Evolutionary conservation across 116 monocot species (phyloP).

Genomic region (Phalaenopsis hybrid): DNA sequence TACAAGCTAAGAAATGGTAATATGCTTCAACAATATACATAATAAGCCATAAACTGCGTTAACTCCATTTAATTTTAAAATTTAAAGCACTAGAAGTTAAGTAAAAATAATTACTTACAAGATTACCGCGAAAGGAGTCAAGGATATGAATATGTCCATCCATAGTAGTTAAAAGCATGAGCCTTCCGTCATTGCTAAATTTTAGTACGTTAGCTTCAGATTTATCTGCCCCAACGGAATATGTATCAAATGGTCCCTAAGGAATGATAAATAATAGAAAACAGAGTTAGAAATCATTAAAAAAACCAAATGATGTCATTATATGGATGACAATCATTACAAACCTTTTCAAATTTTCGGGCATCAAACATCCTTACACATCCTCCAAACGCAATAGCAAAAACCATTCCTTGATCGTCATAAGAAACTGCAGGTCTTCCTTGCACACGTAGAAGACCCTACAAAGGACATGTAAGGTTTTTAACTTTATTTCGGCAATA

Average conservation of each 20-base stretch:
- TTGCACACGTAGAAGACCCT: constrained; percentile 91
- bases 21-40: not conserved
- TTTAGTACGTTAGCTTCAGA: constrained; percentile 91
- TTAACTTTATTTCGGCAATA: not conserved
- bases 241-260: constrained; percentile 91
- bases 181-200: constrained; percentile 86
- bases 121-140: constrained; percentile 80
- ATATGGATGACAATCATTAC: not conserved
- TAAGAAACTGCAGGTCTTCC: constrained; percentile 94
- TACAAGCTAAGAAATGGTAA: not conserved
- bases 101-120: constrained; percentile 34
- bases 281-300: not conserved
- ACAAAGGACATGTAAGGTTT: constrained; percentile 6
- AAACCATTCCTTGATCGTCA: constrained; percentile 94
- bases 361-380: constrained; percentile 86
- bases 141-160: constrained; percentile 85
- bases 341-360: constrained; percentile 75
- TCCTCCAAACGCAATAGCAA: constrained; percentile 84
- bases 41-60: not conserved
- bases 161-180: constrained; percentile 77
- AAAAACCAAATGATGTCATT: constrained; percentile 1
- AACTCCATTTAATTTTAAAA: too few relatives aligned
- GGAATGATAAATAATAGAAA: constrained; percentile 1
- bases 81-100: not conserved
- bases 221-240: constrained; percentile 57